Evolutionary conservation across 306 rosid species (phyloP).

Genomic region (Rosa multiflora): DNA sequence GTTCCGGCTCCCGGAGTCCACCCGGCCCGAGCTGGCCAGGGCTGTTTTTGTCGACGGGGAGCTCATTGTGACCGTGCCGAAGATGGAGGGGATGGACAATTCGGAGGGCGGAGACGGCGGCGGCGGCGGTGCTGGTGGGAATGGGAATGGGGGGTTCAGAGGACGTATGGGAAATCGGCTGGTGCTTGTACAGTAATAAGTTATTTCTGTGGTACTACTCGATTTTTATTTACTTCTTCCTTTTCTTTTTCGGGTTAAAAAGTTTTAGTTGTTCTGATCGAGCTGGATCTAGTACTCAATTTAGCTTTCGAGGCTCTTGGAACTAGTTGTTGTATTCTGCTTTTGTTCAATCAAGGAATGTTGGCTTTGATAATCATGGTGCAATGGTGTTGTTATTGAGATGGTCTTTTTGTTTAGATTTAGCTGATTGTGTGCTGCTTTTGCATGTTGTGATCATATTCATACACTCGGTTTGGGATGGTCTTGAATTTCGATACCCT

Average conservation of each 20-base stretch:
- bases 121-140: constrained; percentile 36
- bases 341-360: constrained; percentile 27
- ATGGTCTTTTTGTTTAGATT: background rate
- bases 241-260: constrained; percentile 22
- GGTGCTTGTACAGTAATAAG: constrained; percentile 86
- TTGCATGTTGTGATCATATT: background rate
- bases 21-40: constrained; percentile 87
- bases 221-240: constrained; percentile 13
- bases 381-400: background rate
- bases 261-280: constrained; percentile 19
- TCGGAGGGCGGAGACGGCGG: constrained; percentile 35
- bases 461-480: background rate
- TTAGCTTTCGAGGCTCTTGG: constrained; percentile 38
- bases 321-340: constrained; percentile 34
- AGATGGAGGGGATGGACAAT: constrained; percentile 43
- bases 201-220: background rate
- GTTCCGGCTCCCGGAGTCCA: constrained; percentile 88
- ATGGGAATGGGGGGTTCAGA: constrained; percentile 43
- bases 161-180: constrained; percentile 78
- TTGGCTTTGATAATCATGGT: constrained; percentile 16
- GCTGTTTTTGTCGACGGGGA: constrained; percentile 83
- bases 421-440: background rate
- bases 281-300: constrained; percentile 35
- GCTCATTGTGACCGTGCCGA: constrained; percentile 91
- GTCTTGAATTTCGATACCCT: background rate